A percentile compares a stretch with the other conserved stretches of the same genome.
phyloP scores from a whole-genome alignment of 169 alveolate genomes.

The Plasmodium blacklocki region DNA sequence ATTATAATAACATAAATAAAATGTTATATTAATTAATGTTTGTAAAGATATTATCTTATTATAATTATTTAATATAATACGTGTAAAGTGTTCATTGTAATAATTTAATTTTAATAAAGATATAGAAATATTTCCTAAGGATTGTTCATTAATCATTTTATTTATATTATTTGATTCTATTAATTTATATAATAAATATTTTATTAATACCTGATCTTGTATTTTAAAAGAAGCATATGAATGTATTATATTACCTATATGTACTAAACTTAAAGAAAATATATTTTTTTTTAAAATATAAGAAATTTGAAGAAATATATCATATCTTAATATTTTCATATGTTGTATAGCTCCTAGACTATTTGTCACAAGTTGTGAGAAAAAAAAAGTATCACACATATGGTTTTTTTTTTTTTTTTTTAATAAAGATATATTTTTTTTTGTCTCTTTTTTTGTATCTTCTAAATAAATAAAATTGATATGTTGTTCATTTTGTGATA shows the following conservation, averaged over 20 bases:
- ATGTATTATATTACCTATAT: slow-evolving; percentile 49
- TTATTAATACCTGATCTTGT: slow-evolving; percentile 8
- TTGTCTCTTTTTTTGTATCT: not conserved
- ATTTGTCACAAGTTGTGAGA: slow-evolving; percentile 54
- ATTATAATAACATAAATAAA: slow-evolving; percentile 45
- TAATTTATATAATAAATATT: slow-evolving; percentile 14
- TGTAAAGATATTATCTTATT: slow-evolving; percentile 38
- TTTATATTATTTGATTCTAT: not conserved
- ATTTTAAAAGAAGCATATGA: slow-evolving; percentile 64
- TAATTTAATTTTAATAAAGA: slow-evolving; percentile 52
- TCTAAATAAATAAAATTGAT: too few species aligned
- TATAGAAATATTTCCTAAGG: slow-evolving; percentile 42
- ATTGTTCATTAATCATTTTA: slow-evolving; percentile 21
- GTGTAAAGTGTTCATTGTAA: slow-evolving; percentile 15
- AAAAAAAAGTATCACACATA: slow-evolving; percentile 5
- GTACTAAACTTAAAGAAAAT: slow-evolving; percentile 13
- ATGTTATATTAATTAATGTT: slow-evolving; percentile 59
- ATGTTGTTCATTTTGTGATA: too few species aligned
- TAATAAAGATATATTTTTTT: too few species aligned
- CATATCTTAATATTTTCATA: slow-evolving; percentile 31
- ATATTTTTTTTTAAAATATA: slow-evolving; percentile 19
- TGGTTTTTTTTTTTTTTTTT: not conserved
- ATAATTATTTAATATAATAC: slow-evolving; percentile 34
- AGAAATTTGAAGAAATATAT: slow-evolving; percentile 14
- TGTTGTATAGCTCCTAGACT: slow-evolving; percentile 66